A percentile compares a stretch with the other conserved stretches of the same genome.
Conservation (phyloP, 768 basidiomycete genomes). For the Jaapia argillacea region DNA sequence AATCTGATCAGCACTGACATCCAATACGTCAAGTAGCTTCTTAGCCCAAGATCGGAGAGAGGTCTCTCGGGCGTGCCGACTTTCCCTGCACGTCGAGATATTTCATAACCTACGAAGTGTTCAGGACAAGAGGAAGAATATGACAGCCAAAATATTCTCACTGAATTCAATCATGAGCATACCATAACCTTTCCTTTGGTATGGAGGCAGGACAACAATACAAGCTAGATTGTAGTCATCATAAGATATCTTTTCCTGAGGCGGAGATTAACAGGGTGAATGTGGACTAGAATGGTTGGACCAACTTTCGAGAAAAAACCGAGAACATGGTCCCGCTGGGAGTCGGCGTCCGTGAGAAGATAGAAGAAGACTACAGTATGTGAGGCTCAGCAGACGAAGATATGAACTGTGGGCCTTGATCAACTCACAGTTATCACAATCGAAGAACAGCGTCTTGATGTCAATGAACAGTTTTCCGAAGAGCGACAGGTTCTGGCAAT, state of each 20-base stretch:
- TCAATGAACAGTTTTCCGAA: constrained; percentile 99
- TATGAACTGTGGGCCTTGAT: not conserved
- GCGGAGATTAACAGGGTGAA: not conserved
- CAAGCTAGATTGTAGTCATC: constrained; percentile 97
- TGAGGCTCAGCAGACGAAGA: constrained; percentile 3
- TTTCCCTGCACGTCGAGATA: constrained; percentile 71
- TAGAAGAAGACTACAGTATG: constrained; percentile 71
- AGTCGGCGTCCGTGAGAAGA: constrained; percentile 77
- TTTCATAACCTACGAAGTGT: constrained; percentile 67
- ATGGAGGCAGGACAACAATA: constrained; percentile 92
- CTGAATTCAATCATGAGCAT: constrained; percentile 98
- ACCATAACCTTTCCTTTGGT: constrained; percentile 83
- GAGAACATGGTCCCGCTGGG: constrained; percentile 71
- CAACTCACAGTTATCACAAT: constrained; percentile 71
- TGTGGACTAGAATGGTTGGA: not conserved
- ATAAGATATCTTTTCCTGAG: constrained; percentile 86
- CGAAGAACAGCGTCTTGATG: constrained; percentile 91
- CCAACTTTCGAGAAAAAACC: constrained; percentile 64
- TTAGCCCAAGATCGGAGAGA: constrained; percentile 84
- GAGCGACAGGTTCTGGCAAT: constrained; percentile 91
- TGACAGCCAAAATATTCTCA: constrained; percentile 27
- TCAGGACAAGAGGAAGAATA: not conserved
- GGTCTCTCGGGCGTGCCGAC: constrained; percentile 93
- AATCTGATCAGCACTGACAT: constrained; percentile 76
- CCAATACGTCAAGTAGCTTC: constrained; percentile 88